A percentile compares a stretch with the other conserved stretches of the same genome.
Evolutionary conservation across 208 protist genomes (phyloP).

Genomic region (Lotmaria passim): DNA sequence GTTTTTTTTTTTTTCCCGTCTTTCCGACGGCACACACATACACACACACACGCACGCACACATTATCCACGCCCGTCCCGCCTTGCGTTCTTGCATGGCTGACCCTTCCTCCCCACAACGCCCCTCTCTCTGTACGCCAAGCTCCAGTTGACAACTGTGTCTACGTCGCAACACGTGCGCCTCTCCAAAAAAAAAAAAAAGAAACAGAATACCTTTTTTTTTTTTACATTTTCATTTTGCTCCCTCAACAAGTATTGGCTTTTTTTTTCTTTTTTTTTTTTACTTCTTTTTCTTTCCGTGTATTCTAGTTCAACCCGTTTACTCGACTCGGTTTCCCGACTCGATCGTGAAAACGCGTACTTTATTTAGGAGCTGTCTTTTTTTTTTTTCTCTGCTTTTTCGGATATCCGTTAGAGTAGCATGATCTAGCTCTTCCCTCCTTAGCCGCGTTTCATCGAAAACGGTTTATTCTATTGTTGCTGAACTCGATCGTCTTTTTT

Average conservation of each 20-base stretch:
- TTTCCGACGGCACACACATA: conserved; percentile 2
- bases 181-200: conserved; percentile 5
- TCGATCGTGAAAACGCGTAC: too few species aligned
- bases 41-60: too few species aligned
- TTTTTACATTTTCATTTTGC: not conserved
- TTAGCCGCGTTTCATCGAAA: not conserved
- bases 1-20: too few species aligned
- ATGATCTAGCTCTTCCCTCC: not conserved
- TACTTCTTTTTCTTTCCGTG: not conserved
- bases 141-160: not conserved
- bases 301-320: too few species aligned
- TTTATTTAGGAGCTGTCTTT: too few species aligned
- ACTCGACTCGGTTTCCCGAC: not conserved
- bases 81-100: not conserved
- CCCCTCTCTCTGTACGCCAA: not conserved
- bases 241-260: not conserved
- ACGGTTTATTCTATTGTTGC: too few species aligned
- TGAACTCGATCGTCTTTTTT: not conserved
- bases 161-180: not conserved
- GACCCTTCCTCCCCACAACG: not conserved
- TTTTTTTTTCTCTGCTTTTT: conserved; percentile 4
- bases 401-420: not conserved
- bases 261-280: conserved; percentile 23
- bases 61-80: conserved; percentile 11
- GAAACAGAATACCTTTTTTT: not conserved